Evolutionary conservation across 306 rosid genomes (phyloP).

Genomic region (Dryas drummondii): DNA sequence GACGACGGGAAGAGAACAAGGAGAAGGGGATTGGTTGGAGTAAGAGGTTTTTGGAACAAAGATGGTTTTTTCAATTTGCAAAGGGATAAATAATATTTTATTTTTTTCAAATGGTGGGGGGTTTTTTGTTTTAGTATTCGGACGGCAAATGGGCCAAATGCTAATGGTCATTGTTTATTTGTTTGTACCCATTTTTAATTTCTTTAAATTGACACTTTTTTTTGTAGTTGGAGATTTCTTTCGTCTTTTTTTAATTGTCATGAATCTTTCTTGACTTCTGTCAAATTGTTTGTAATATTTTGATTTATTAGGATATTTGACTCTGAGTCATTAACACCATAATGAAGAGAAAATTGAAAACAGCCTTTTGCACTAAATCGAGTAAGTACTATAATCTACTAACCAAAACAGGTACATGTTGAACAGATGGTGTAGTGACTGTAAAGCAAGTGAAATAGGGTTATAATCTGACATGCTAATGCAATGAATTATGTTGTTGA

Average conservation of each 20-base stretch:
- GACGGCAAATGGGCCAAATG: not conserved
- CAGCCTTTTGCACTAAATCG: not conserved
- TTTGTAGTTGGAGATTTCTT: not conserved
- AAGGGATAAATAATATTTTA: not conserved
- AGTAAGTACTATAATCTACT: not conserved
- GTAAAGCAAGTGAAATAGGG: not conserved
- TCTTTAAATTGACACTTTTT: not conserved
- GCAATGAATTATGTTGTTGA: not conserved
- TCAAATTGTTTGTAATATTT: slow-evolving; percentile 6
- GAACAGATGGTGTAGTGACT: not conserved
- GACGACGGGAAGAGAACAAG: slow-evolving; percentile 7
- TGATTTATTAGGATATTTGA: not conserved
- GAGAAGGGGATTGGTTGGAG: not conserved
- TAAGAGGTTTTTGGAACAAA: not conserved
- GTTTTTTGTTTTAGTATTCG: slow-evolving; percentile 1
- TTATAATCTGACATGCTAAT: no score
- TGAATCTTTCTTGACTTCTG: slow-evolving; percentile 9
- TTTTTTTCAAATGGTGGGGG: not conserved
- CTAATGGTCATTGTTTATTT: no score
- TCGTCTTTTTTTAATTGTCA: not conserved
- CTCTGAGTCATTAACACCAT: no score
- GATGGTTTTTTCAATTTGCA: no score
- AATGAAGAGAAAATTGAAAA: not conserved
- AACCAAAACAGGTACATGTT: not conserved
- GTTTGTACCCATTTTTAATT: no score